Conservation (phyloP, 192 early-diverging fungal genomes). For the Oehlia diaphana region DNA sequence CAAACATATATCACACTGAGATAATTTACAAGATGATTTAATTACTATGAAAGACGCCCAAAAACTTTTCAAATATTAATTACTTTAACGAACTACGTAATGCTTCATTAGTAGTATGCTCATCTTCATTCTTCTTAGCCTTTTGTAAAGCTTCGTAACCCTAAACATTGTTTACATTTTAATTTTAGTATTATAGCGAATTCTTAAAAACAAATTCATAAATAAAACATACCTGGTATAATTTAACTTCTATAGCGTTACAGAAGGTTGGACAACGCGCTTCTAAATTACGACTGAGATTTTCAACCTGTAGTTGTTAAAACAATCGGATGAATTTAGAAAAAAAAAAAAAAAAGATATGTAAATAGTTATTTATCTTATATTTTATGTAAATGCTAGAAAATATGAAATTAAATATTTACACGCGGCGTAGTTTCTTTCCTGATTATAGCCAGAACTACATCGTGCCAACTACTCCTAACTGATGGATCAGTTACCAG, state of each 20-base stretch:
- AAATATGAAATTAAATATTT: background rate
- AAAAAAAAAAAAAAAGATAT: background rate
- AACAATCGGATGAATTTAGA: too few relatives aligned
- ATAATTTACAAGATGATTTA: background rate
- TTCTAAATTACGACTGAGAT: conserved; percentile 26
- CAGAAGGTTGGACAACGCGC: conserved; percentile 23
- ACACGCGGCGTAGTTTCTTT: conserved; percentile 26
- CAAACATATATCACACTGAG: background rate
- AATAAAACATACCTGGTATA: conserved; percentile 18
- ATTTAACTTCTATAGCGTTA: conserved; percentile 22
- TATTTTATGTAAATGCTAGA: background rate
- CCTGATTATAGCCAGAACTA: conserved; percentile 29
- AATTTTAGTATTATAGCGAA: too few relatives aligned
- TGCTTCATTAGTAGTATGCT: background rate
- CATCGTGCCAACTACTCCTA: conserved; percentile 26
- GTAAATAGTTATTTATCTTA: background rate
- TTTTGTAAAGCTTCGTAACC: conserved; percentile 27
- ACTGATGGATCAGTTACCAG: conserved; percentile 6
- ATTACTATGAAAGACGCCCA: background rate
- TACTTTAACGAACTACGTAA: conserved; percentile 19
- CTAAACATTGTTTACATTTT: background rate
- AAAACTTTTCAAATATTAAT: background rate
- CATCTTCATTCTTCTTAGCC: conserved; percentile 25
- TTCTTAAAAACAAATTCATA: background rate
- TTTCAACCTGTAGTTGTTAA: conserved; percentile 8